Base-by-base conservation (phyloP, 805 yeast species). In the Komagataella populi region DNA sequence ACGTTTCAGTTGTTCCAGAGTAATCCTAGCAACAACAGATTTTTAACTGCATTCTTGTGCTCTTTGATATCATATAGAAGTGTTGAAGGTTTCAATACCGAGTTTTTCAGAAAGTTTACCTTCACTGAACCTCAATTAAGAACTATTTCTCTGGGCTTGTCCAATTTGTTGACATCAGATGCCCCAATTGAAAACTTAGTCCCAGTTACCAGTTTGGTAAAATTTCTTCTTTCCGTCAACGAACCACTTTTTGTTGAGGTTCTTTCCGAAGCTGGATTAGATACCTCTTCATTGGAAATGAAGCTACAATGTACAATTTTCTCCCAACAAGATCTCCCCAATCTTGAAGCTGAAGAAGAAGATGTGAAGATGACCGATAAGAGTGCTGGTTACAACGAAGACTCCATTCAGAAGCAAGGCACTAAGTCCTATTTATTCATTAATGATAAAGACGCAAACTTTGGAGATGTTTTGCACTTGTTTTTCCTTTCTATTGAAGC, bases 231-330 rank as follows among this genome's bases (percentile, higher is more conserved):
- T 43, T 58, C 60, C 6, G 57, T 59, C 4, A 63, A 75, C 50
- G 67, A 71, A 53, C 67, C 62, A 2, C 54, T 70, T 18, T 70
- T 79, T 47, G 45, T 69, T n/a, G 56, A 62, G n/a, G 65, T 69
- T 23, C 59, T 79, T 49, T 55, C 60, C 2, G 62, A 71, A 2
- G 51, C 65, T 20, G 61, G 66, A 17, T 51, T 73, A 18, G 59
- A 67, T 17, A 47, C 39, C 7, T 17, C 49, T 8, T 56, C 70
- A 4, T 67, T 83, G 24, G 90, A 83, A 68, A 76, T 88, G 72
- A 72, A 75, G 51, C 67, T 87, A 48, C 85, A 87, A 66, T 74
- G 84, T 1, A 81, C 90, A 10, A 12, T 30, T 30, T 30, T 30
- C 14, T 30, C 39, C 39, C 14, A 30, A 7, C 39, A 30, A 14